Evolutionary conservation across 23 red algal species (phyloP).

Genomic region (Agarophyton chilense): DNA sequence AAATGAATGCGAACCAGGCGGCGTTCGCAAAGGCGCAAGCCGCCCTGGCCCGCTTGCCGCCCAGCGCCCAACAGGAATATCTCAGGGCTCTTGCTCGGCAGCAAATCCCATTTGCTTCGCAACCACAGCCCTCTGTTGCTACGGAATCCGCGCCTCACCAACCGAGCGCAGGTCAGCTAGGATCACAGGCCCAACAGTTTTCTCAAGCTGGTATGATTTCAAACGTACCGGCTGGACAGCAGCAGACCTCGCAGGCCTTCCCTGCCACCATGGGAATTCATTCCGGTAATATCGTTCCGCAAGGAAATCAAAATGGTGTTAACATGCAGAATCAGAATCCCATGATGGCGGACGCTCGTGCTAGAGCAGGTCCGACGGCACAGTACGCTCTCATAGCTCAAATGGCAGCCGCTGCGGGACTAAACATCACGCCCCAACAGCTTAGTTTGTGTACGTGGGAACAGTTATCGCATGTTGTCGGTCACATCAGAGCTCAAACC

Average conservation of each 20-base stretch:
- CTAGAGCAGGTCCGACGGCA: background rate
- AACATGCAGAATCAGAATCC: background rate
- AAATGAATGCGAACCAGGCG: constrained; percentile 25
- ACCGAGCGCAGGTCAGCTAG: background rate
- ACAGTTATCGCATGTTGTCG: background rate
- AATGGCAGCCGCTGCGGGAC: background rate
- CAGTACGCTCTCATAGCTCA: background rate
- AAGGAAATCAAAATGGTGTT: background rate
- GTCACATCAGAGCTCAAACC: background rate
- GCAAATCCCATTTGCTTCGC: no score
- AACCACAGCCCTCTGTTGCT: no score
- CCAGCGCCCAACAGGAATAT: no score
- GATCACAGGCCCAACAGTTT: background rate
- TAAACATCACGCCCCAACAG: background rate
- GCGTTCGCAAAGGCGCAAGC: background rate
- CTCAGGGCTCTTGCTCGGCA: no score
- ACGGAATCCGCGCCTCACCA: background rate
- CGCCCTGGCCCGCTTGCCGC: background rate
- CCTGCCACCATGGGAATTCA: background rate
- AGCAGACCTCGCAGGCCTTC: background rate
- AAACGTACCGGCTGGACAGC: background rate
- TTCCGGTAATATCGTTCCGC: background rate
- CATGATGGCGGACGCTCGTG: no score
- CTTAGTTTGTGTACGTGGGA: background rate
- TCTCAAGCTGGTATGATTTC: background rate